Conservation (phyloP, 1,284 basidiomycete genomes). For the Taiwanofungus camphoratus region DNA sequence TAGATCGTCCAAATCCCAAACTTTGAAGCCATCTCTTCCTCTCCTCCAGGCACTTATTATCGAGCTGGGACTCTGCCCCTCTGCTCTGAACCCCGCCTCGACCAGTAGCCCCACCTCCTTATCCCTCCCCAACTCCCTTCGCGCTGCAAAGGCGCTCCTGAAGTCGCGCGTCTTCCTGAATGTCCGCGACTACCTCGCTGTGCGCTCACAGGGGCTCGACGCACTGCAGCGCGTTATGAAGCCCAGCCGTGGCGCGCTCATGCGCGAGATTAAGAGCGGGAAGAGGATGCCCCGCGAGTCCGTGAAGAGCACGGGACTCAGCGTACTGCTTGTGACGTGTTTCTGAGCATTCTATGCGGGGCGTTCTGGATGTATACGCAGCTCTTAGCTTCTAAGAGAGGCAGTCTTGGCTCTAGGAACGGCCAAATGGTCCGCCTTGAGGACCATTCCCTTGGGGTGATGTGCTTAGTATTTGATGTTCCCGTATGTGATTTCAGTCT, state of each 20-base stretch:
- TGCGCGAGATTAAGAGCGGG: slow-evolving; percentile 47
- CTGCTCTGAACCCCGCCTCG: slow-evolving; percentile 36
- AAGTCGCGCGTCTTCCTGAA: slow-evolving; percentile 65
- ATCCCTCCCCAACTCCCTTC: slow-evolving; percentile 50
- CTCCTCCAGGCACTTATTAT: slow-evolving; percentile 39
- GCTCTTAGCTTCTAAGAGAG: too few relatives aligned
- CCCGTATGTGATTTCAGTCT: too few relatives aligned
- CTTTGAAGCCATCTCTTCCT: slow-evolving; percentile 31
- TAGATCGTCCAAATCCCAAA: background rate
- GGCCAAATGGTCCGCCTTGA: too few relatives aligned
- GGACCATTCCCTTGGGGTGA: too few relatives aligned
- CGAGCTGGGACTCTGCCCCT: slow-evolving; percentile 37
- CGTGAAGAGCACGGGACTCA: slow-evolving; percentile 62
- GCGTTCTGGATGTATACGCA: background rate
- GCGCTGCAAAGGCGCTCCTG: slow-evolving; percentile 54
- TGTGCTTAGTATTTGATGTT: too few relatives aligned
- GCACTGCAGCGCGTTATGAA: slow-evolving; percentile 60
- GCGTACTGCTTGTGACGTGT: slow-evolving; percentile 50
- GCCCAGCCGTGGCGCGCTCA: slow-evolving; percentile 51
- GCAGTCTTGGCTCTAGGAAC: too few relatives aligned
- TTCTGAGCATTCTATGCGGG: slow-evolving; percentile 11
- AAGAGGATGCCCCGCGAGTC: slow-evolving; percentile 35
- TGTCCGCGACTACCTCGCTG: slow-evolving; percentile 65
- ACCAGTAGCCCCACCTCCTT: slow-evolving; percentile 21
- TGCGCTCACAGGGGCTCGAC: slow-evolving; percentile 52